Conservation (phyloP, 176 grass and related monocot genomes). For the Saccharum spontaneum region DNA sequence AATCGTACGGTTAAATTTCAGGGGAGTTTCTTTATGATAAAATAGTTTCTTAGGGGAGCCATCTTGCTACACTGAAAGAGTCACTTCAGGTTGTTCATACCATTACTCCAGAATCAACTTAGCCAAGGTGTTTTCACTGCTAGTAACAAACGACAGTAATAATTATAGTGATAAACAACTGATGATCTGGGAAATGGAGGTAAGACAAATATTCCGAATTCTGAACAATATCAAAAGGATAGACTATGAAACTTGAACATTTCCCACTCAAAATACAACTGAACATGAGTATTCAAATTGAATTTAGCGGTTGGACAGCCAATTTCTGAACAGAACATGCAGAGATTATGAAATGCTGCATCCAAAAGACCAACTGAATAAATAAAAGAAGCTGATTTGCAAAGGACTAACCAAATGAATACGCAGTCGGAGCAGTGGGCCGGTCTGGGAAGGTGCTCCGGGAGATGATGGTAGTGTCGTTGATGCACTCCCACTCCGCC, state of each 20-base stretch:
- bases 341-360: not conserved
- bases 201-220: not conserved
- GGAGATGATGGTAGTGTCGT: constrained; percentile 77
- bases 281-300: constrained; percentile 2
- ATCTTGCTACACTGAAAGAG: not conserved
- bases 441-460: constrained; percentile 75
- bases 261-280: not conserved
- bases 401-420: constrained; percentile 76
- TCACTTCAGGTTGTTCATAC: not conserved
- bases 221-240: not conserved
- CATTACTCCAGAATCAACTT: not conserved
- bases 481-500: constrained; percentile 94
- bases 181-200: not conserved
- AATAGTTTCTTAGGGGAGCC: not conserved
- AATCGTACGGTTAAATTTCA: not conserved
- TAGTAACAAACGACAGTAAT: not conserved
- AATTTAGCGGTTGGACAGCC: not conserved
- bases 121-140: not conserved
- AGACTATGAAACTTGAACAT: not conserved
- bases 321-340: not conserved
- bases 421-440: constrained; percentile 67
- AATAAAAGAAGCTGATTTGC: constrained; percentile 1
- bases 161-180: not conserved
- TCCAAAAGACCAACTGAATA: not conserved
- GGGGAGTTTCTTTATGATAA: not conserved